phyloP scores from a whole-genome alignment of 1,284 basidiomycete species.

The Mycena citricolor region DNA sequence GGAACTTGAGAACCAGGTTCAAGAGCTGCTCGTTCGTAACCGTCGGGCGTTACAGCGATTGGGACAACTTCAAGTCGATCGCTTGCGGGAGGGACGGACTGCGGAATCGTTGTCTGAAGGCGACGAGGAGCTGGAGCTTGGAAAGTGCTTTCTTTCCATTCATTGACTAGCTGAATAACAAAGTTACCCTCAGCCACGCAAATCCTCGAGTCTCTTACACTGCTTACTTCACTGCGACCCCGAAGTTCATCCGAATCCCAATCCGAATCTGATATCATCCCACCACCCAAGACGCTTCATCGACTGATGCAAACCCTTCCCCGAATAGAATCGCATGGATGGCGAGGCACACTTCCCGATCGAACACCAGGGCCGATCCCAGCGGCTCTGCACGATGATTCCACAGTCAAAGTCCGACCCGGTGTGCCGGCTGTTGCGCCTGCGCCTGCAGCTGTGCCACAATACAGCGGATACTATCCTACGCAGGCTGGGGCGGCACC shows the following conservation, averaged over 20 bases:
- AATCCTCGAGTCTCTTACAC: slow-evolving; percentile 64
- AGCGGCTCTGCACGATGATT: slow-evolving; percentile 68
- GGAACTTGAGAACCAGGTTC: slow-evolving; percentile 64
- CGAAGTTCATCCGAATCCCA: slow-evolving; percentile 48
- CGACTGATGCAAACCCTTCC: slow-evolving; percentile 70
- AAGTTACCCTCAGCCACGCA: slow-evolving; percentile 58
- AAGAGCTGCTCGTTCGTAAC: slow-evolving; percentile 66
- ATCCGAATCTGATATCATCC: slow-evolving; percentile 49
- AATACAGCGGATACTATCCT: slow-evolving; percentile 1
- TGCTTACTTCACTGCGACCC: slow-evolving; percentile 71
- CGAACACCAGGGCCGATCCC: too few relatives aligned
- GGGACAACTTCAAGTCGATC: slow-evolving; percentile 59
- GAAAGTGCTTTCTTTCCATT: slow-evolving; percentile 40
- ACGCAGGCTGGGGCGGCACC: neutral
- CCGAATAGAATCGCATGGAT: slow-evolving; percentile 55
- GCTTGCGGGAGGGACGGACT: slow-evolving; percentile 50
- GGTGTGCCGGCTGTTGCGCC: slow-evolving; percentile 40
- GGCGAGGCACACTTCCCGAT: slow-evolving; percentile 72
- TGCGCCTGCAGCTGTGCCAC: slow-evolving; percentile 24
- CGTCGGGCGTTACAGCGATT: slow-evolving; percentile 59
- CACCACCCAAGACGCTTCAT: slow-evolving; percentile 59
- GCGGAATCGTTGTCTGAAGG: slow-evolving; percentile 52
- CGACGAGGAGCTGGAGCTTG: slow-evolving; percentile 78
- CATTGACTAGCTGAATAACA: slow-evolving; percentile 2
- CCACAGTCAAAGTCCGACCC: slow-evolving; percentile 60